Base-by-base conservation (phyloP, 2,329 filamentous ascomycete species). In the Colletotrichum salicis region DNA sequence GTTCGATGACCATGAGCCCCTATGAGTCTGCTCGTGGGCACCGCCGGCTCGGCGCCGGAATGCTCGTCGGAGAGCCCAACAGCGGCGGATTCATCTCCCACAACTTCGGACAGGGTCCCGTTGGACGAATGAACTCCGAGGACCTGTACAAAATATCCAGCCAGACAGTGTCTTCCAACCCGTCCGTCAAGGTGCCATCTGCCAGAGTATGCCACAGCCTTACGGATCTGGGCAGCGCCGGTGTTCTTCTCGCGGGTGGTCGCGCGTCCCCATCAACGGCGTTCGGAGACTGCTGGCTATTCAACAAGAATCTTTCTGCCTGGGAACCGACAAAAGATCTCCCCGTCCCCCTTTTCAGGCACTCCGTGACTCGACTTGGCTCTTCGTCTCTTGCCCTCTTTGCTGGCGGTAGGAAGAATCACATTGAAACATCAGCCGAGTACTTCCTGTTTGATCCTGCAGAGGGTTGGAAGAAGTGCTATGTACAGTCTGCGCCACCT, bases 251-350 rank as follows among this genome's bases (percentile, higher is more conserved):
- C 58, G 87, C 89, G 35, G 95, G 96, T 29, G 96, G 96, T 5
- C 88, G 95, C 71, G 86, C 88, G n/a, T 96, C 94, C 8, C 95
- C 95, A 5, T 86, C 90, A 13, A 87, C 86, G 35, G 90, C 90
- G 1, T 84, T 94, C 54, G 84, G 84, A 45, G 93, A 96, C 79
- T 95, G 93, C 76, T 98, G 94, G 94, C 76, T 95, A 1, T 89
- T 92, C 74, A 85, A 88, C 64, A 87, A 87, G 62, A 85, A 85
- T 4, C 74, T 77, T 2, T 80, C 80, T 55, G 79, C 77, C 15
- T 97, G 94, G 94, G 85, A 86, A 70, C 86, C 85, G 74, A 87
- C 89, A 15, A 85, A 91, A 70, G 87, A 89, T 76, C 84, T 97
- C n/a, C 91, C 92, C 0, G 77, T 84, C n/a, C 87, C 92, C 11